These are phyloP conservation scores for Obelidium mucronatum DNA, from an alignment of 192 early-diverging fungal species.

Conservation along the genomic window DNA sequence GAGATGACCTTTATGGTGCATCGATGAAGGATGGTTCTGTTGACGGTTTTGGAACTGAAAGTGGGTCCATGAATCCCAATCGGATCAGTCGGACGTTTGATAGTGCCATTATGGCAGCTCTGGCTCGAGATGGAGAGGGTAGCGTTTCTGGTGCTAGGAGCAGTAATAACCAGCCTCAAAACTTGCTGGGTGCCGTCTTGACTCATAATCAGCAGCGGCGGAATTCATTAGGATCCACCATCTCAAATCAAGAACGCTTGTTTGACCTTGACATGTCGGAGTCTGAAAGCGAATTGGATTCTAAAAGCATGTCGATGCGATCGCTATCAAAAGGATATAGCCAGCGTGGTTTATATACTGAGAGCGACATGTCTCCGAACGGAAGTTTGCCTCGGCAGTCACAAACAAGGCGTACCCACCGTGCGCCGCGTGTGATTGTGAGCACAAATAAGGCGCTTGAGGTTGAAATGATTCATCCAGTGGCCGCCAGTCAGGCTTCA, in stretches of 20 bases:
- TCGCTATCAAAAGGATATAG: conserved; percentile 19
- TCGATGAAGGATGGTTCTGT: conserved; percentile 18
- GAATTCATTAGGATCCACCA: conserved; percentile 10
- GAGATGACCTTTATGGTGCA: conserved; percentile 4
- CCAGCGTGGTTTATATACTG: neutral
- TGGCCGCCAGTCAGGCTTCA: conserved; percentile 1
- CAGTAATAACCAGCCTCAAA: neutral
- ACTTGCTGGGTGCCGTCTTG: conserved; percentile 8
- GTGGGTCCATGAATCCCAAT: neutral
- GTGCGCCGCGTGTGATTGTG: conserved; percentile 53
- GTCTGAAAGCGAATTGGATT: conserved; percentile 26
- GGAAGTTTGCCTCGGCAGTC: conserved; percentile 1
- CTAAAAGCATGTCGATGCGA: conserved; percentile 16
- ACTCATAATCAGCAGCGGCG: conserved; percentile 12
- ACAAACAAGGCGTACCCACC: conserved; percentile 31
- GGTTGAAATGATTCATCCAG: conserved; percentile 48
- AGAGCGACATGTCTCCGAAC: conserved; percentile 14
- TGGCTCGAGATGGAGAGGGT: neutral
- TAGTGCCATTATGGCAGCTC: neutral
- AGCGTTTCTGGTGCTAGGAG: neutral
- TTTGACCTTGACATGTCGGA: conserved; percentile 22
- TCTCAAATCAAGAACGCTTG: conserved; percentile 8
- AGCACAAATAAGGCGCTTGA: conserved; percentile 51
- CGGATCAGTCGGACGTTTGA: neutral
- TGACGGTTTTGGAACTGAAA: neutral